Conservation (phyloP, 129 eudicot species). For the Artemisia argyi region DNA sequence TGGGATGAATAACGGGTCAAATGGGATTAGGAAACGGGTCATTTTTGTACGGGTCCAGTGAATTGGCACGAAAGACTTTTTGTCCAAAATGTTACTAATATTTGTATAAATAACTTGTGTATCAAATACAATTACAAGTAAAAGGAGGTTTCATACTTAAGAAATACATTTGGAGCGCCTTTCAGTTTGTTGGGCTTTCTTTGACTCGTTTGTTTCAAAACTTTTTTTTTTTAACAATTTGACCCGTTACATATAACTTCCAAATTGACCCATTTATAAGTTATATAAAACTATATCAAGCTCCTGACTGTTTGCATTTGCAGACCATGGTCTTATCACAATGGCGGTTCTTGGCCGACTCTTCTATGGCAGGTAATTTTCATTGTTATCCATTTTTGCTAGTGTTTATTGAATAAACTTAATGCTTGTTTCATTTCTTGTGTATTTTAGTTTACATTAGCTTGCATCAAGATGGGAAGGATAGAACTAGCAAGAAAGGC, state of each 20-base stretch:
- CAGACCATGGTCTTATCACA: constrained; percentile 99
- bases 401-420: background rate
- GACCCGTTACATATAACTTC: background rate
- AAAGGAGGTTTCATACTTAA: background rate
- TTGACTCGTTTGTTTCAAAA: background rate
- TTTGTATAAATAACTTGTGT: too few species aligned
- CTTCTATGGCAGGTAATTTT: constrained; percentile 90
- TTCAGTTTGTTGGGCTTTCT: background rate
- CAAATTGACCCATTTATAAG: background rate
- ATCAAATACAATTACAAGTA: background rate
- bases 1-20: background rate
- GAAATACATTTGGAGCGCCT: background rate
- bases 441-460: constrained; percentile 71
- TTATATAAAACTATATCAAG: background rate
- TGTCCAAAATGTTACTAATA: background rate
- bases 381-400: background rate
- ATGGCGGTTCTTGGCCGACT: constrained; percentile 99
- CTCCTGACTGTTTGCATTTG: constrained; percentile 30
- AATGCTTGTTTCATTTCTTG: background rate
- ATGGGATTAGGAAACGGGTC: background rate
- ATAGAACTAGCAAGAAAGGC: constrained; percentile 78
- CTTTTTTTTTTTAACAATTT: too few species aligned
- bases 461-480: constrained; percentile 96
- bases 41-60: background rate
- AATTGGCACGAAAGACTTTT: background rate